Evolutionary conservation across 331 rosid species (phyloP), one percentile per base, ranked within the genome.

Genomic region (Stylosanthes scabra): DNA sequence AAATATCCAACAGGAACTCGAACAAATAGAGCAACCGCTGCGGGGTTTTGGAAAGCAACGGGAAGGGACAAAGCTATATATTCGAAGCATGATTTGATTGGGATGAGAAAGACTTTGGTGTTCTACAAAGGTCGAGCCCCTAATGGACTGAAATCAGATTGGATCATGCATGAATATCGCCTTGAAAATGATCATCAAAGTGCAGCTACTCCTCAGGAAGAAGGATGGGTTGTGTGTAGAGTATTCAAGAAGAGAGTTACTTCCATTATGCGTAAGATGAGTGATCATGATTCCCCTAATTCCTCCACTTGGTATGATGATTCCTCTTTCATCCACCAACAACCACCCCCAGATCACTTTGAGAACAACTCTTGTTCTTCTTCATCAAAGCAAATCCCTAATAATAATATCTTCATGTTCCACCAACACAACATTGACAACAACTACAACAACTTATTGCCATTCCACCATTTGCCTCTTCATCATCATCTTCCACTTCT

Each of bases 21-120:
- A 64, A 93, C 98, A 66, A 93, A 93, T 74, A 89, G 98, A 60
- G 97, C 98, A 66, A 93, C 98, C 0, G 83, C 87, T 15, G 98
- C 97, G 9, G 98, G 98, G 39, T 93, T 93, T 77, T 93, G 98
- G 98, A 93, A 93, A 85, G 98, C 98, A 37, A 93, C 98, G 0
- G 98, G 98, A 83, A 89, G 98, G 80, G 98, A 93, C 75, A 93
- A 93, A 55, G 94, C 97, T 20, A 93, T 93, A 3, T 93, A 93
- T 45, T 88, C 94, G 8, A 93, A 91, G 82, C 90, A 93, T 69
- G 92, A 89, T 27, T 74, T 93, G 41, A 81, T 93, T 14, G 98
- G 98, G 14, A 93, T 93, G 98, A 89, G 98, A 70, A 93, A 93
- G 79, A 93, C 98, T 27, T 80, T 93, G 4, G 98, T 93, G 12